Evolutionary conservation across 306 rosid genomes (phyloP).

Genomic region (Alnus glutinosa): DNA sequence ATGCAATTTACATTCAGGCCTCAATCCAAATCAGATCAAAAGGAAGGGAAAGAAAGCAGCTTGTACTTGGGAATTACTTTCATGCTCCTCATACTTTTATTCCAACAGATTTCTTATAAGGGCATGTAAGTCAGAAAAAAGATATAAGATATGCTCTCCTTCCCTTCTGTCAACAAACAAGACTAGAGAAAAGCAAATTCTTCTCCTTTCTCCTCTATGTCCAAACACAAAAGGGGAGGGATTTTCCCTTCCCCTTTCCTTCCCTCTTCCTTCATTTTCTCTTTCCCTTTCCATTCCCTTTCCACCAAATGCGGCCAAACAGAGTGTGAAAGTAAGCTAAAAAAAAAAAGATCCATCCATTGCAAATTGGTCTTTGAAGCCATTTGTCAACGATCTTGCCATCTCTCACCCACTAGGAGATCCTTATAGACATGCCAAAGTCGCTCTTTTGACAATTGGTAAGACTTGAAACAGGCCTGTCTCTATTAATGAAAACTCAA

Average conservation of each 20-base stretch:
- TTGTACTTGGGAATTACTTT: background rate
- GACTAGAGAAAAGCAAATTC: background rate
- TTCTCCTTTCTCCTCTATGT: background rate
- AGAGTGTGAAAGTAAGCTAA: background rate
- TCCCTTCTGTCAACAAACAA: background rate
- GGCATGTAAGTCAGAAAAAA: background rate
- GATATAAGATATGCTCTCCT: background rate
- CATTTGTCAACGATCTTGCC: background rate
- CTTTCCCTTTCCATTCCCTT: background rate
- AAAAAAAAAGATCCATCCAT: background rate
- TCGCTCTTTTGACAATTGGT: background rate
- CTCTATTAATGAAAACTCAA: background rate
- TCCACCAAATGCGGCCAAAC: background rate
- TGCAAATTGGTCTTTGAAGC: slow-evolving; percentile 2
- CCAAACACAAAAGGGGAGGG: background rate
- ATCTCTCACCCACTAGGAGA: background rate
- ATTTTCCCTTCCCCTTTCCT: background rate
- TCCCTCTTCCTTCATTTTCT: background rate
- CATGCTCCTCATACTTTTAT: background rate
- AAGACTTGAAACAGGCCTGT: background rate
- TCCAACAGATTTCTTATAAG: background rate
- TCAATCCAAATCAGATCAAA: background rate
- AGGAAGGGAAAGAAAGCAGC: background rate
- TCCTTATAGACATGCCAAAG: background rate
- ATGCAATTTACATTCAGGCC: background rate